Conservation (phyloP, 768 basidiomycete species). For the Mycena haematopus region DNA sequence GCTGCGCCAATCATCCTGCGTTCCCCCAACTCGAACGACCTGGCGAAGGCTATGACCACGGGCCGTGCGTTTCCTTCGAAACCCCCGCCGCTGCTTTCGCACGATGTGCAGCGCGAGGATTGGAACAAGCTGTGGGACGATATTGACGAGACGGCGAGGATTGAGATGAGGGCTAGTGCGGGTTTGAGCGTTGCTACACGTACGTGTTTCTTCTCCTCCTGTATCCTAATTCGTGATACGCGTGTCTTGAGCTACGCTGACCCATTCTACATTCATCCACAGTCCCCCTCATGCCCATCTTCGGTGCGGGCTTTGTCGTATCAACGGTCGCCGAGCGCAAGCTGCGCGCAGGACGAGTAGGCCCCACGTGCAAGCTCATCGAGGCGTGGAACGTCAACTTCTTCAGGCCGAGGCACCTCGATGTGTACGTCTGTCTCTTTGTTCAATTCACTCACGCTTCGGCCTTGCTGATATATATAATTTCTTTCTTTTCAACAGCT, state of each 20-base stretch:
- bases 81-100: constrained; percentile 16
- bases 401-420: constrained; percentile 23
- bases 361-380: constrained; percentile 25
- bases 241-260: too few species aligned
- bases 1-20: constrained; percentile 19
- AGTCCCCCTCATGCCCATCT: constrained; percentile 29
- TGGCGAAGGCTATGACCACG: constrained; percentile 22
- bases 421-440: constrained; percentile 25
- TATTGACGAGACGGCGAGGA: constrained; percentile 27
- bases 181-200: constrained; percentile 26
- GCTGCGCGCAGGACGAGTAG: constrained; percentile 24
- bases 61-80: constrained; percentile 23
- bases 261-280: neutral
- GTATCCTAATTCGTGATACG: constrained; percentile 1
- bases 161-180: constrained; percentile 27
- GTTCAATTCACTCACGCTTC: constrained; percentile 1
- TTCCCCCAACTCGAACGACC: constrained; percentile 22
- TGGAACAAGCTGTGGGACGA: constrained; percentile 27
- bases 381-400: constrained; percentile 28
- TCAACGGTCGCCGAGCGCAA: constrained; percentile 28
- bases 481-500: constrained; percentile 14
- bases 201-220: constrained; percentile 6
- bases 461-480: constrained; percentile 6
- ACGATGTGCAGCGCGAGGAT: constrained; percentile 26
- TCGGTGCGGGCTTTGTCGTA: constrained; percentile 24